Percentiles rank a stretch among this genome's conserved stretches.
Conservation (phyloP, 805 yeast genomes). For the Metschnikowia noctiluminum region DNA sequence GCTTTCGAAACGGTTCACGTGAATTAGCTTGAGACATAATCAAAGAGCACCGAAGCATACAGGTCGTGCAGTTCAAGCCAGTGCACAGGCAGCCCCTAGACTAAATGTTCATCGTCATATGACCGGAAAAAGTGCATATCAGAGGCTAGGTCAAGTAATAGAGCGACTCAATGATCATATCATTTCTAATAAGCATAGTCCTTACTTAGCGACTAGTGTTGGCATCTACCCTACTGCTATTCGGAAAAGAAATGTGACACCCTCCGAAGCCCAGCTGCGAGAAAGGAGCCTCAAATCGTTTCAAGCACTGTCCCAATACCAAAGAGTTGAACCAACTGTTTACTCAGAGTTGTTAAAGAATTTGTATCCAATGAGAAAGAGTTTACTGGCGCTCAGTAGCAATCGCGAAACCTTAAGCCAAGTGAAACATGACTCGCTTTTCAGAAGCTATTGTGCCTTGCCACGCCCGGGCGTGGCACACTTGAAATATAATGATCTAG, state of each 20-base stretch:
- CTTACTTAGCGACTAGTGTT: slow-evolving; percentile 9
- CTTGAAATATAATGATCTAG: slow-evolving; percentile 25
- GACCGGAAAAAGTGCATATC: neutral
- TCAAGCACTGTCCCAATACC: slow-evolving; percentile 10
- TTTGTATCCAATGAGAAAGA: slow-evolving; percentile 13
- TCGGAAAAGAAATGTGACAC: neutral
- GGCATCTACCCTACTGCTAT: neutral
- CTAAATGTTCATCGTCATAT: neutral
- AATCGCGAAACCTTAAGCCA: slow-evolving; percentile 3
- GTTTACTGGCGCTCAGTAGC: slow-evolving; percentile 5
- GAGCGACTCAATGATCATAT: slow-evolving; percentile 8
- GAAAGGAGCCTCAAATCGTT: slow-evolving; percentile 6
- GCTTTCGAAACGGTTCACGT: neutral
- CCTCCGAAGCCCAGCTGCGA: slow-evolving; percentile 9
- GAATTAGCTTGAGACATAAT: neutral
- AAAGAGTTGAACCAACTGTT: slow-evolving; percentile 4
- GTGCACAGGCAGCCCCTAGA: neutral
- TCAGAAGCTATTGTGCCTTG: slow-evolving; percentile 23
- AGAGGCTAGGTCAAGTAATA: slow-evolving; percentile 1
- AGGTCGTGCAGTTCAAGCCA: neutral
- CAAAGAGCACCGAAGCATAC: neutral
- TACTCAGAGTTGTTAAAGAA: slow-evolving; percentile 6
- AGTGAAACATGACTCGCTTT: slow-evolving; percentile 27
- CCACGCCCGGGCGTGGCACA: slow-evolving; percentile 26
- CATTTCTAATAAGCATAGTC: slow-evolving; percentile 2